These are phyloP conservation scores for Ophiostoma tasmaniense DNA, from an alignment of 2,329 filamentous ascomycete genomes.

Conservation along the genomic window DNA sequence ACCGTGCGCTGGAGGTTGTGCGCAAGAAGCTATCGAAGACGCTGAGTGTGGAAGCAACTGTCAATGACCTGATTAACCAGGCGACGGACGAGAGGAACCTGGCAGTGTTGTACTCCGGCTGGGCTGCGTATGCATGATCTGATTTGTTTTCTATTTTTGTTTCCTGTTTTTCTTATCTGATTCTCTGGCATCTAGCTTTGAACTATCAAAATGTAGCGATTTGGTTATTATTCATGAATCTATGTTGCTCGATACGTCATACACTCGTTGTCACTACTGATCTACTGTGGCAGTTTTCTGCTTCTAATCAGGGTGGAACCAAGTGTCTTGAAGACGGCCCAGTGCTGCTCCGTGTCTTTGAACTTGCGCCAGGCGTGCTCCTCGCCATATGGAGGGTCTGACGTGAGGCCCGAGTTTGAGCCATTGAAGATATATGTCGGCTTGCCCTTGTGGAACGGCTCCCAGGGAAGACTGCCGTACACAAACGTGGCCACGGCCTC, in stretches of 20 bases:
- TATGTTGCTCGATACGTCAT: not conserved
- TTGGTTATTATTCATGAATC: not conserved
- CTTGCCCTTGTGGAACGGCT: slow-evolving; percentile 1
- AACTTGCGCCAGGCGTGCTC: not conserved
- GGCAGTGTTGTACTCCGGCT: slow-evolving; percentile 77
- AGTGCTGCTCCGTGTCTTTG: not conserved
- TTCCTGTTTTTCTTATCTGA: not conserved
- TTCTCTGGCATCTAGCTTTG: not conserved
- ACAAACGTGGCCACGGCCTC: not conserved
- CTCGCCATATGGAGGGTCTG: not conserved
- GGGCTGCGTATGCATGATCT: slow-evolving; percentile 20
- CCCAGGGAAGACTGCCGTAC: slow-evolving; percentile 4
- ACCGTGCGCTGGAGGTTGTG: slow-evolving; percentile 84
- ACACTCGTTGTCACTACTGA: not conserved
- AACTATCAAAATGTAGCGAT: not conserved
- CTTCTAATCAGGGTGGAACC: not conserved
- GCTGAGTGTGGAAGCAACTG: slow-evolving; percentile 85
- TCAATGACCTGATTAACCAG: slow-evolving; percentile 94
- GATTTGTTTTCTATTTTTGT: not conserved
- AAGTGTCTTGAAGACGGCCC: not conserved
- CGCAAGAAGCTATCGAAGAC: slow-evolving; percentile 94
- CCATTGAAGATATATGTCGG: not conserved
- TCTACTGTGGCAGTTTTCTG: not conserved
- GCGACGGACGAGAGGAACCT: slow-evolving; percentile 89
- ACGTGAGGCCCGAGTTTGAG: not conserved